These are phyloP conservation scores for Yueomyces sinensis DNA, from an alignment of 805 yeast genomes.

Conservation along the genomic window DNA sequence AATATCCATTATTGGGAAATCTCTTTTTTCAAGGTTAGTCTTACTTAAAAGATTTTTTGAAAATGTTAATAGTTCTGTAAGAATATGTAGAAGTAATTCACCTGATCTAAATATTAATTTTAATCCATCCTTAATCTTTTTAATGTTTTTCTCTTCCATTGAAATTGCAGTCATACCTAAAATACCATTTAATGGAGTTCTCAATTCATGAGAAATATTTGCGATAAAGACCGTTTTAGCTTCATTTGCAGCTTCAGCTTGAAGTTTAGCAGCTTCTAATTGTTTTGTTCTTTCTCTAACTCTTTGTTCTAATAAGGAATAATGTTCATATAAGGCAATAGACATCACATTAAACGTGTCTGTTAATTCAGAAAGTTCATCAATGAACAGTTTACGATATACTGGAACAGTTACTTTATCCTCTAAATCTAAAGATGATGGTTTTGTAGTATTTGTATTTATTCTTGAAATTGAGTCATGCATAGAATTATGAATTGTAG, in stretches of 20 bases:
- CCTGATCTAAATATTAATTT: slow-evolving; percentile 85
- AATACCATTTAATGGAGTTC: slow-evolving; percentile 94
- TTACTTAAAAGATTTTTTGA: slow-evolving; percentile 76
- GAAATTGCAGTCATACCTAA: slow-evolving; percentile 92
- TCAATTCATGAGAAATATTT: slow-evolving; percentile 82
- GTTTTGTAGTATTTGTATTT: no score
- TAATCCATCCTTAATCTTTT: slow-evolving; percentile 61
- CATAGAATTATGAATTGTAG: no score
- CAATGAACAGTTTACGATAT: slow-evolving; percentile 44
- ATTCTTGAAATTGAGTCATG: no score
- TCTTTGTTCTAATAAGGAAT: slow-evolving; percentile 73
- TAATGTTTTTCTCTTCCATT: slow-evolving; percentile 66
- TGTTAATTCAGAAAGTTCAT: slow-evolving; percentile 79
- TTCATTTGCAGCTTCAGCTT: slow-evolving; percentile 91
- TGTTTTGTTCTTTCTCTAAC: slow-evolving; percentile 79
- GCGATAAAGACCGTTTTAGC: slow-evolving; percentile 92
- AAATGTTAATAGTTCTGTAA: slow-evolving; percentile 83
- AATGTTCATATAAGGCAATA: slow-evolving; percentile 73
- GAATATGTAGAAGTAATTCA: slow-evolving; percentile 72
- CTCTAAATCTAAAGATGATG: no score
- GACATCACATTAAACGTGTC: slow-evolving; percentile 89
- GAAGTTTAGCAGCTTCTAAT: slow-evolving; percentile 73
- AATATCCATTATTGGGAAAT: slow-evolving; percentile 68
- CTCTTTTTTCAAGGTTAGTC: slow-evolving; percentile 69
- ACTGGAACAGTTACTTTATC: slow-evolving; percentile 33